These are phyloP conservation scores for Cyberlindnera mississippiensis DNA, from an alignment of 805 yeast species.

Conservation along the genomic window DNA sequence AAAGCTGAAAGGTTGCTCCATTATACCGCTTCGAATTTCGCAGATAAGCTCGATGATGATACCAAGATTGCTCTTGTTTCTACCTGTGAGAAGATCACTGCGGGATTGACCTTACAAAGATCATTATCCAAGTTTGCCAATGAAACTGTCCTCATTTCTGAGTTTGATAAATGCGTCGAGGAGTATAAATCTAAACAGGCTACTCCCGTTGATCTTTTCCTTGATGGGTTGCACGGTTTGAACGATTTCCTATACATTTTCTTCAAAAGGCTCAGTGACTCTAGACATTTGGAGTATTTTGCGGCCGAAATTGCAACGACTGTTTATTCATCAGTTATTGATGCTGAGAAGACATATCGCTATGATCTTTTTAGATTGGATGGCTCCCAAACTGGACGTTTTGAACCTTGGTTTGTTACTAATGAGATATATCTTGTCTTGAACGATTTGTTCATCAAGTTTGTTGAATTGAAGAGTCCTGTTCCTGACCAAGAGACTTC, in stretches of 20 bases:
- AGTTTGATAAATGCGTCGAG: constrained; percentile 9
- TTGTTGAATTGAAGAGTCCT: constrained; percentile 15
- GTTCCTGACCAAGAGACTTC: constrained; percentile 15
- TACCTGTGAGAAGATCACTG: constrained; percentile 41
- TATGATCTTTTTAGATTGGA: constrained; percentile 32
- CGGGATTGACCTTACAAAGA: constrained; percentile 32
- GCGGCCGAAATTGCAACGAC: constrained; percentile 24
- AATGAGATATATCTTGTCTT: constrained; percentile 35
- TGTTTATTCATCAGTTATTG: constrained; percentile 31
- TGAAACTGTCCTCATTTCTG: constrained; percentile 1
- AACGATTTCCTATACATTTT: constrained; percentile 27
- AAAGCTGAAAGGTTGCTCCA: constrained; percentile 42
- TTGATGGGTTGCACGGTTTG: constrained; percentile 24
- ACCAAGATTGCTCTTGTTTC: constrained; percentile 38
- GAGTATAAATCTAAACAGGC: constrained; percentile 17
- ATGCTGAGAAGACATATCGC: constrained; percentile 37
- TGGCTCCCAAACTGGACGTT: constrained; percentile 26
- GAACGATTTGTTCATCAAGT: constrained; percentile 39
- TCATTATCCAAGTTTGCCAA: constrained; percentile 5
- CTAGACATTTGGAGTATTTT: constrained; percentile 16
- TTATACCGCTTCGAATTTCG: constrained; percentile 45
- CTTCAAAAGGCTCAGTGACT: constrained; percentile 18
- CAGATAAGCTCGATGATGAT: constrained; percentile 28
- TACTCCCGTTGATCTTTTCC: constrained; percentile 23
- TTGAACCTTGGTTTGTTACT: constrained; percentile 47